phyloP scores from a whole-genome alignment of 2,329 filamentous ascomycete species.

The Clonostachys rhizophaga region DNA sequence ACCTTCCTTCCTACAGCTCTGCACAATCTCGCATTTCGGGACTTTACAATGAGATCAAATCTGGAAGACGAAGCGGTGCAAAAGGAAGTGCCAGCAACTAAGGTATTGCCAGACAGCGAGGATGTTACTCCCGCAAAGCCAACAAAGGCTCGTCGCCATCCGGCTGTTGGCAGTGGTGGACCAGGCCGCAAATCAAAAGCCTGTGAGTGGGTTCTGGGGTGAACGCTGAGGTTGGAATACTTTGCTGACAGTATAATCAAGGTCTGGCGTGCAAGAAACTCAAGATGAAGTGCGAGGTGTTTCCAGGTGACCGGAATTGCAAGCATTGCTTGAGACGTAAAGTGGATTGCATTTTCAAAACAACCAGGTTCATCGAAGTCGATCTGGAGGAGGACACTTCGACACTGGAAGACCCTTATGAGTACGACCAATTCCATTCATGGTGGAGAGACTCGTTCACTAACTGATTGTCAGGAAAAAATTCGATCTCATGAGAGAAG shows the following conservation, averaged over 20 bases:
- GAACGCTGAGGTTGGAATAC: not conserved
- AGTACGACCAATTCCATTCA: not conserved
- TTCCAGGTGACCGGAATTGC: constrained; percentile 1
- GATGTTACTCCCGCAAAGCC: not conserved
- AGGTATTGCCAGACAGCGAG: not conserved
- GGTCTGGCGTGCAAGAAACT: constrained; percentile 1
- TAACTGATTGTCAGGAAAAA: constrained; percentile 11
- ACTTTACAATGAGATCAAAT: not conserved
- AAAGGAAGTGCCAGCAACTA: not conserved
- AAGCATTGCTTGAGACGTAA: not conserved
- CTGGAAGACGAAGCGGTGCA: not conserved
- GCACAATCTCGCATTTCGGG: not conserved
- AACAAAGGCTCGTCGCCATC: not conserved
- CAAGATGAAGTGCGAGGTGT: constrained; percentile 2
- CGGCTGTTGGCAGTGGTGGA: not conserved
- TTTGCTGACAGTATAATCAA: not conserved
- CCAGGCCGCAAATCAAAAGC: constrained; percentile 1
- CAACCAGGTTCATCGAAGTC: not conserved
- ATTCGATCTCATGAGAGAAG: constrained; percentile 12
- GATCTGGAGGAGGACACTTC: not conserved
- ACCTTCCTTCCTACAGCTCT: not conserved
- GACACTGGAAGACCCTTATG: not conserved
- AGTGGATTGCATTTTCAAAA: not conserved
- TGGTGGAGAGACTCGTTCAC: not conserved
- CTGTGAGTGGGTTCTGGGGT: not conserved